Evolutionary conservation across 192 early-diverging fungal genomes (phyloP).

Genomic region (Backusella tarrabulga): DNA sequence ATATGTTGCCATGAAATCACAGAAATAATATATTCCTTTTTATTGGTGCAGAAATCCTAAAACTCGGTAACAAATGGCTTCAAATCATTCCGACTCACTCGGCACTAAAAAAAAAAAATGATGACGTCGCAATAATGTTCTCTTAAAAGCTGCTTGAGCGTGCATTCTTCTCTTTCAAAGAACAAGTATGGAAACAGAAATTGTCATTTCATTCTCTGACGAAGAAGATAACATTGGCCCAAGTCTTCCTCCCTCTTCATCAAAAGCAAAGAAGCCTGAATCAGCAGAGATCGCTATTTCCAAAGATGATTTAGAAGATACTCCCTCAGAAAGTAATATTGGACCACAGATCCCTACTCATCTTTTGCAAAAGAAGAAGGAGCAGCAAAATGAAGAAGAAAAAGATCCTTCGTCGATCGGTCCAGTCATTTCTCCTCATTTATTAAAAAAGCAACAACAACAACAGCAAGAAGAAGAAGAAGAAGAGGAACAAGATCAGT

Average conservation of each 20-base stretch:
- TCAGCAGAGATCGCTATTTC: not conserved
- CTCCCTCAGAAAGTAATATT: not conserved
- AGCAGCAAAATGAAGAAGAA: not conserved
- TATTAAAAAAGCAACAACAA: not conserved
- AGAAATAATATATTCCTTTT: too few relatives aligned
- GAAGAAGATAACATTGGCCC: not conserved
- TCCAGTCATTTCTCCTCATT: slow-evolving; percentile 8
- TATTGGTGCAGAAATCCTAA: too few relatives aligned
- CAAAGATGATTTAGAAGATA: not conserved
- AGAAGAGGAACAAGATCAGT: not conserved
- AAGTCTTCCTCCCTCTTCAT: not conserved
- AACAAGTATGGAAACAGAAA: slow-evolving; percentile 2
- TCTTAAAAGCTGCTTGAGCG: too few relatives aligned
- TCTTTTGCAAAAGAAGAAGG: slow-evolving; percentile 11
- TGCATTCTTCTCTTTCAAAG: too few relatives aligned
- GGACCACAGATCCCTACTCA: slow-evolving; percentile 12
- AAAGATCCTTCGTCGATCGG: not conserved
- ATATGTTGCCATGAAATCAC: too few relatives aligned
- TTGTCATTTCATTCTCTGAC: slow-evolving; percentile 6
- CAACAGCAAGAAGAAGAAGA: not conserved
- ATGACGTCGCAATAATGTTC: too few relatives aligned
- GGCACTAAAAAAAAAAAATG: too few relatives aligned
- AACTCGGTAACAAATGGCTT: too few relatives aligned
- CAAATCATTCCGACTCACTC: too few relatives aligned
- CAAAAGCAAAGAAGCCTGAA: not conserved